Evolutionary conservation across 2,329 filamentous ascomycete species (phyloP).

Genomic region (Annulohypoxylon truncatum): DNA sequence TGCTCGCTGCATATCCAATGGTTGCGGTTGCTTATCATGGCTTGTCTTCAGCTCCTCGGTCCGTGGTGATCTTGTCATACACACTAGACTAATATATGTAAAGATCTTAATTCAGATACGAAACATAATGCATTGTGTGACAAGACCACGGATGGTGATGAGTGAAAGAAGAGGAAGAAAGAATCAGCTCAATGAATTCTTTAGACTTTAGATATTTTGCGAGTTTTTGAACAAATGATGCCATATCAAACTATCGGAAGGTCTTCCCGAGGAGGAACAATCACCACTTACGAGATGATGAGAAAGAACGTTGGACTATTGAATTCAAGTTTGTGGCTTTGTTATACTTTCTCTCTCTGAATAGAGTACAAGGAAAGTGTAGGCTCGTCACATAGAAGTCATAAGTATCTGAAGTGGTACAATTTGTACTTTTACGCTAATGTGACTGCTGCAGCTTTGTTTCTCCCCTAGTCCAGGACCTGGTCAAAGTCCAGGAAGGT

Average conservation of each 20-base stretch:
- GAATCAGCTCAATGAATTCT: not conserved
- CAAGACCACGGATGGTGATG: not conserved
- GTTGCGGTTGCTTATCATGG: not conserved
- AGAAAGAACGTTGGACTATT: slow-evolving; percentile 13
- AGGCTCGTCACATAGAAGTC: not conserved
- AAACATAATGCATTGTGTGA: not conserved
- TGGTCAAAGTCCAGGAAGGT: slow-evolving; percentile 28
- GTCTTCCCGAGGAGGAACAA: not conserved
- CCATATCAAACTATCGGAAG: slow-evolving; percentile 7
- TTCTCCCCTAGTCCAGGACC: slow-evolving; percentile 14
- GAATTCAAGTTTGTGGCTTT: slow-evolving; percentile 16
- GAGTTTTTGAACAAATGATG: slow-evolving; percentile 12
- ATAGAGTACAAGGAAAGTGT: slow-evolving; percentile 3
- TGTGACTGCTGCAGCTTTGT: slow-evolving; percentile 23
- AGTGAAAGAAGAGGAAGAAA: not conserved
- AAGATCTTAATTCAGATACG: not conserved
- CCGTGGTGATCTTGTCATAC: not conserved
- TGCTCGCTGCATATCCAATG: not conserved
- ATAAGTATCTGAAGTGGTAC: slow-evolving; percentile 12
- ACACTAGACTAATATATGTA: not conserved
- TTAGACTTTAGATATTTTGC: too few relatives aligned
- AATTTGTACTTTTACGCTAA: slow-evolving; percentile 14
- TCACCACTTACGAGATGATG: slow-evolving; percentile 6
- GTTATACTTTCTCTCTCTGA: not conserved
- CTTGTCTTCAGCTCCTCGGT: not conserved